Conservation (phyloP, 352 stramenopile species). For the Phytophthora sojae region DNA sequence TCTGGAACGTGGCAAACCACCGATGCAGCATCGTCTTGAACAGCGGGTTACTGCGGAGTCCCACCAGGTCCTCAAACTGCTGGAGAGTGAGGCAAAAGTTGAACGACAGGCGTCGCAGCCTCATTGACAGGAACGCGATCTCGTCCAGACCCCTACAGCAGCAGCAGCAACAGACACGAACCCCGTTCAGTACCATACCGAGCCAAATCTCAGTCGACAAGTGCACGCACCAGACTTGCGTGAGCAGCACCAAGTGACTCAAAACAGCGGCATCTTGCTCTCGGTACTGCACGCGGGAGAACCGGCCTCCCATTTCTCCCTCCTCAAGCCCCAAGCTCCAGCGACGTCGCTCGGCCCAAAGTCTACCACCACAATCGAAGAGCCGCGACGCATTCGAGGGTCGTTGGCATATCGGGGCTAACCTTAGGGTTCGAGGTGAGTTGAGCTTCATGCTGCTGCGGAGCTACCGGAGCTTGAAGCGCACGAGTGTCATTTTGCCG, state of each 20-base stretch:
- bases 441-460: not conserved
- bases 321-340: not conserved
- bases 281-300: conserved; percentile 81
- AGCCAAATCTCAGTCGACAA: not conserved
- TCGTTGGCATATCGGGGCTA: not conserved
- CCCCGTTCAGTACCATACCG: not conserved
- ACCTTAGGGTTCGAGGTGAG: not conserved
- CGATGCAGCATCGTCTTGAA: conserved; percentile 60
- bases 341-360: not conserved
- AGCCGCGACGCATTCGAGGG: conserved; percentile 21
- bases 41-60: conserved; percentile 60
- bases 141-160: conserved; percentile 55
- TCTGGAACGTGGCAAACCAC: conserved; percentile 79
- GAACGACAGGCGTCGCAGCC: conserved; percentile 70
- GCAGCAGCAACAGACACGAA: not conserved
- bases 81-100: conserved; percentile 75
- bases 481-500: not conserved
- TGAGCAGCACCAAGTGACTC: conserved; percentile 68
- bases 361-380: conserved; percentile 10
- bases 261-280: conserved; percentile 72
- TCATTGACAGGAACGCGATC: conserved; percentile 60
- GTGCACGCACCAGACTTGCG: conserved; percentile 62
- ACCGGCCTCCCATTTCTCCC: conserved; percentile 63
- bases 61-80: conserved; percentile 75
- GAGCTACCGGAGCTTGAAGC: not conserved